These are phyloP conservation scores for Caloboletus firmus DNA, from an alignment of 1,284 basidiomycete species.

Conservation along the genomic window DNA sequence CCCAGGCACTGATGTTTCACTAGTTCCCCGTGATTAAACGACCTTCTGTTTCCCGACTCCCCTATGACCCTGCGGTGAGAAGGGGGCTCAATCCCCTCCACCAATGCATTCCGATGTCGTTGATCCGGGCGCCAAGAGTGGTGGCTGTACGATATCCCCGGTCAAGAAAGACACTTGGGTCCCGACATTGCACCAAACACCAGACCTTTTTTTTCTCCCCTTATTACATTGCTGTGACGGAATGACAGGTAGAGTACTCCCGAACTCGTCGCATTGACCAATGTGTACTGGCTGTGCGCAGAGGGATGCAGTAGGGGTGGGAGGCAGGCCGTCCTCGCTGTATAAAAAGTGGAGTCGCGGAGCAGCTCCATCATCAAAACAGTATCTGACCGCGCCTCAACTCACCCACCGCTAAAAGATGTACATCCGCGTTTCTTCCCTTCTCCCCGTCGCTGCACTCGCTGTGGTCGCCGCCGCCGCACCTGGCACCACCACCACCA, in stretches of 20 bases:
- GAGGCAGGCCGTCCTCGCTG: too few species aligned
- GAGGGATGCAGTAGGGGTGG: too few species aligned
- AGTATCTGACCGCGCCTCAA: not conserved
- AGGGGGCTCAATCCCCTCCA: not conserved
- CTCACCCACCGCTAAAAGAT: not conserved
- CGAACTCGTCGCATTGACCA: not conserved
- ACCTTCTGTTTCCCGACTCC: not conserved
- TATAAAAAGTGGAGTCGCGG: not conserved
- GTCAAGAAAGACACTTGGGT: not conserved
- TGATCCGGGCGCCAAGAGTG: not conserved
- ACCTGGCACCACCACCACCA: not conserved
- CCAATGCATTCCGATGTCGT: not conserved
- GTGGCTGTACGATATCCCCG: not conserved
- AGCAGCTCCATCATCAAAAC: not conserved
- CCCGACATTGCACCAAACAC: not conserved
- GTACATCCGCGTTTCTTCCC: conserved; percentile 4
- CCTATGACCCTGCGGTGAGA: not conserved
- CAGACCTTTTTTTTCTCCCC: not conserved
- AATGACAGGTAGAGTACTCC: not conserved
- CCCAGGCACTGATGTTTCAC: not conserved
- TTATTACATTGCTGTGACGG: not conserved
- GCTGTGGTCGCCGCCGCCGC: conserved; percentile 2
- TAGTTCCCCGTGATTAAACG: too few species aligned
- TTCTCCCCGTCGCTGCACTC: conserved; percentile 7
- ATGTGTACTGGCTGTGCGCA: not conserved